Base-by-base conservation (phyloP, 31 red algal genomes). In the Odonthalia washingtoniensis region DNA sequence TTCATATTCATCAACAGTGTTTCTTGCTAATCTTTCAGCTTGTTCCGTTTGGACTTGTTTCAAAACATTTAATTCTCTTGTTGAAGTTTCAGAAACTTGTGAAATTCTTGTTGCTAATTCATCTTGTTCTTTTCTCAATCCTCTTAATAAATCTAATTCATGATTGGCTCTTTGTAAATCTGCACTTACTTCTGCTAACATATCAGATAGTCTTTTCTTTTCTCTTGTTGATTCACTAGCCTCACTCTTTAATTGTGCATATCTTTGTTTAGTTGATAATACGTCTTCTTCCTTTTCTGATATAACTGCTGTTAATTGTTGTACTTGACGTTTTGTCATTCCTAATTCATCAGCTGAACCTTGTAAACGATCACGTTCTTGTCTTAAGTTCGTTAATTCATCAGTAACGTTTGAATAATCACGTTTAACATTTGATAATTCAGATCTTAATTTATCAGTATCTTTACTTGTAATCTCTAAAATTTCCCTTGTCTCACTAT, bases 131-230 rank as follows among this genome's bases (percentile, higher is more conserved):
- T 80, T 82, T 46, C 88, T 69, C 72, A 91, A 36, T 38, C 74
- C 73, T 18, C 88, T 78, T 63, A 91, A 72, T 31, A 91, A 73
- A 39, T 84, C 81, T 14, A 91, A 80, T 52, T 91, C 88, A 6
- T 91, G 79, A 68, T 91, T 91, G 17, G 88, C 88, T 33, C 81
- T 46, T 73, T 91, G 82, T 31, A 91, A 62, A 46, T 91, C 88
- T 0, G 46, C 68, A 70, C 63, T 77, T 1, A 91, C 88, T 16
- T 91, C 88, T 2, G 88, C 27, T 18, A 91, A 73, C 88, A 91
- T 84, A 38, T 91, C 88, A 33, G 88, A 84, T 38, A 91, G 88
- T 9, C 80, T 38, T 63, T 91, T 91, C 88, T 91, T 91, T 64
- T 91, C 88, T 31, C 88, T 78, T 1, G 65, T 61, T 0, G 88